Evolutionary conservation across 2,329 filamentous ascomycete species (phyloP).

Genomic region (Purpureocillium takamizusanense): DNA sequence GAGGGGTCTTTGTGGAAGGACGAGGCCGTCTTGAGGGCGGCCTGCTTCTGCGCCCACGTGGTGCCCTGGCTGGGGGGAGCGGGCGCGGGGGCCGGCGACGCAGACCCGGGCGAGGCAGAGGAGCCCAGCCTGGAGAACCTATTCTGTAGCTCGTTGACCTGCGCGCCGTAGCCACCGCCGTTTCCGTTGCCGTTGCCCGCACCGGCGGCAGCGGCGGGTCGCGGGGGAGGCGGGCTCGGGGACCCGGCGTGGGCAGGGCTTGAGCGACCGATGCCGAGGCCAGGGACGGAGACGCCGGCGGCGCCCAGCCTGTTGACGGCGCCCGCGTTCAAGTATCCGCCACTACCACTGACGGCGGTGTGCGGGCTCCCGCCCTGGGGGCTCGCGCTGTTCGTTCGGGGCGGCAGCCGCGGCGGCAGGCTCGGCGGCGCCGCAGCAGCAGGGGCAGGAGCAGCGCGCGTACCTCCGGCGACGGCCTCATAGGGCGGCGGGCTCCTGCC

Average conservation of each 20-base stretch:
- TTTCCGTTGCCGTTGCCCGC: neutral
- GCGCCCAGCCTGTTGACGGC: constrained; percentile 59
- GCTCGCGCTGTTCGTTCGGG: constrained; percentile 2
- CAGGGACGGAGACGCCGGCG: constrained; percentile 71
- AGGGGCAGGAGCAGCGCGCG: constrained; percentile 13
- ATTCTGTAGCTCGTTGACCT: constrained; percentile 59
- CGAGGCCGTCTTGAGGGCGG: constrained; percentile 51
- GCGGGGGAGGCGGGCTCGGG: constrained; percentile 16
- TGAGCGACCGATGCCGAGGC: constrained; percentile 57
- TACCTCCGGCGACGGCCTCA: constrained; percentile 13
- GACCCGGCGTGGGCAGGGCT: constrained; percentile 17
- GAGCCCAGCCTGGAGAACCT: constrained; percentile 50
- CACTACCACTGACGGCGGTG: neutral
- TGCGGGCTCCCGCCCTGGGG: no score
- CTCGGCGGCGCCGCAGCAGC: constrained; percentile 43
- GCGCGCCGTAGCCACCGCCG: constrained; percentile 17
- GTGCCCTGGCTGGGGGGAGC: constrained; percentile 37
- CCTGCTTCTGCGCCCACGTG: constrained; percentile 56
- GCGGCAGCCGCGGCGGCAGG: constrained; percentile 40
- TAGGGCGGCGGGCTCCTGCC: constrained; percentile 20
- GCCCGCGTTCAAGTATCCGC: constrained; percentile 37
- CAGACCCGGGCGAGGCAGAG: constrained; percentile 13
- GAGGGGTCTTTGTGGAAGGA: constrained; percentile 52
- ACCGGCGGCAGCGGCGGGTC: constrained; percentile 10
- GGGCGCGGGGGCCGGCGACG: neutral